Evolutionary conservation across 2,329 filamentous ascomycete species (phyloP).

Genomic region (Xylariaceae sp.): DNA sequence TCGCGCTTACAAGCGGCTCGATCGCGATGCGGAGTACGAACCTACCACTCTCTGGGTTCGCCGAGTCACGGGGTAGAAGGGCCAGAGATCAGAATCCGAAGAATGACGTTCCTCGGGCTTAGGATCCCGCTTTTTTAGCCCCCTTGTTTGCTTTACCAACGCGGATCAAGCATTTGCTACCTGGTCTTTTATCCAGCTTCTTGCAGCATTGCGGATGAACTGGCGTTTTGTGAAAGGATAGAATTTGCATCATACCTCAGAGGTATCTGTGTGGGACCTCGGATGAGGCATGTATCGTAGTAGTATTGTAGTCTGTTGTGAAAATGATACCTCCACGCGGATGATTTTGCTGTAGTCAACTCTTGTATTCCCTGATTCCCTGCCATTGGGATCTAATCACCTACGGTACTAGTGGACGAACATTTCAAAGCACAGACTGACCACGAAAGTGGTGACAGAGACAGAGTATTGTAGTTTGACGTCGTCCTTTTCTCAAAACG

Average conservation of each 20-base stretch:
- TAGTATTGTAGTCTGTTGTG: conserved; percentile 2
- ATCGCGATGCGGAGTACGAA: conserved; percentile 63
- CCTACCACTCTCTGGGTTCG: conserved; percentile 74
- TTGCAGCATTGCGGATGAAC: not conserved
- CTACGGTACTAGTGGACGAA: too few relatives aligned
- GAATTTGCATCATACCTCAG: not conserved
- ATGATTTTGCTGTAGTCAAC: not conserved
- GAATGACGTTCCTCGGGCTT: not conserved
- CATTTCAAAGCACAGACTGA: too few relatives aligned
- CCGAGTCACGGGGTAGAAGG: conserved; percentile 63
- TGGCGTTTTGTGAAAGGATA: not conserved
- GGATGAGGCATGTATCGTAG: not conserved
- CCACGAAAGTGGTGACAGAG: too few relatives aligned
- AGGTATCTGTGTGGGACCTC: not conserved
- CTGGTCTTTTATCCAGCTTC: not conserved
- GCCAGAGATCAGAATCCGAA: not conserved
- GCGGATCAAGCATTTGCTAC: not conserved
- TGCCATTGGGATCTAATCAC: too few relatives aligned
- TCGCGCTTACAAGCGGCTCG: conserved; percentile 70
- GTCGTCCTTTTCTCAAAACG: too few relatives aligned
- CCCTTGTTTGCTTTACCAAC: not conserved
- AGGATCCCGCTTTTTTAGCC: not conserved
- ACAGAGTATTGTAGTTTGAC: too few relatives aligned
- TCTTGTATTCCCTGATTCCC: too few relatives aligned
- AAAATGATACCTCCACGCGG: conserved; percentile 4